phyloP scores from a whole-genome alignment of 768 basidiomycete species.

The Tubosaeta brunneosetosa region DNA sequence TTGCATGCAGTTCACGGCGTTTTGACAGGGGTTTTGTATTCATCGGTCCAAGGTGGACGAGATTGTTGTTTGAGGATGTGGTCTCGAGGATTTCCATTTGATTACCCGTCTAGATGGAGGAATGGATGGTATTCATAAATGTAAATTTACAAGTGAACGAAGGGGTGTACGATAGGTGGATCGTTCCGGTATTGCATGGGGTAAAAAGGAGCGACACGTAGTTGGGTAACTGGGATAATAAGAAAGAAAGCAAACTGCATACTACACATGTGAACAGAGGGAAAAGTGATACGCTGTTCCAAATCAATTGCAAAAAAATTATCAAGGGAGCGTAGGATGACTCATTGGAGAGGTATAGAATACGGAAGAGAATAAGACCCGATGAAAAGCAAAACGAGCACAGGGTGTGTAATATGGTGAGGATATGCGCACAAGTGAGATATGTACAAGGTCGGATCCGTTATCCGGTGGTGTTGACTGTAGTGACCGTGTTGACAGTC shows the following conservation, averaged over 20 bases:
- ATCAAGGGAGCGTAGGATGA: constrained; percentile 31
- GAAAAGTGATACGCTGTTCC: constrained; percentile 11
- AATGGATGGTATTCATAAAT: constrained; percentile 15
- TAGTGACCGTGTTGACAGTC: constrained; percentile 30
- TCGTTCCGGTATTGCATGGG: constrained; percentile 13
- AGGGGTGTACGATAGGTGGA: constrained; percentile 17
- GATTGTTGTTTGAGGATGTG: constrained; percentile 32
- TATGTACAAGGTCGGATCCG: background rate
- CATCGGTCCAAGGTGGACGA: constrained; percentile 68
- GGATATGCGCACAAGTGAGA: background rate
- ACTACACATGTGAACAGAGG: constrained; percentile 22
- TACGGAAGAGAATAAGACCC: constrained; percentile 1
- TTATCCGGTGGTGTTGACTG: constrained; percentile 18
- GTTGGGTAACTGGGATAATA: constrained; percentile 4
- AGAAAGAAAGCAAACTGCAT: constrained; percentile 24
- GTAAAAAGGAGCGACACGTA: constrained; percentile 10
- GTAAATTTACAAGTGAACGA: constrained; percentile 23
- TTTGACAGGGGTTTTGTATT: constrained; percentile 56
- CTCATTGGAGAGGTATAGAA: constrained; percentile 16
- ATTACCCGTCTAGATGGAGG: background rate
- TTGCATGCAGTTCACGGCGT: background rate
- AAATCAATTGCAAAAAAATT: constrained; percentile 25
- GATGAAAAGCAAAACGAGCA: constrained; percentile 6
- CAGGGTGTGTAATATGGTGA: background rate
- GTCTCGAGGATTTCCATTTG: background rate